Base-by-base conservation (phyloP, 169 alveolate species). In the Babesia bigemina region DNA sequence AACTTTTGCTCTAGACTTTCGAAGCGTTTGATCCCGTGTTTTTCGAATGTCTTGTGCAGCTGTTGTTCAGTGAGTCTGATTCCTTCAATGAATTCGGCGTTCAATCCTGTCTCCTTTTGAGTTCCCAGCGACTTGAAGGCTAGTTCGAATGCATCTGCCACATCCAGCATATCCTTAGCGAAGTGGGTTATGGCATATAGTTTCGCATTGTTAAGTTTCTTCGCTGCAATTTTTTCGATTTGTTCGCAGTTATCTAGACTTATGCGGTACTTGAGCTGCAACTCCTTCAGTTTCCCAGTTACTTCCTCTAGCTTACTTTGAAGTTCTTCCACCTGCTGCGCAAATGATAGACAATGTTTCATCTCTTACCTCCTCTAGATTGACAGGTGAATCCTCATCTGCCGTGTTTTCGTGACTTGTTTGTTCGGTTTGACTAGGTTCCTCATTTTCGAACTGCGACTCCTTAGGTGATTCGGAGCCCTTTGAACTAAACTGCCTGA, bases 121-220 rank as follows among this genome's bases (percentile, higher is more conserved):
- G 70, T 88, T 19, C 53, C 81, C 12, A 49, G 58, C n/a, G 74
- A 29, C 66, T 86, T 81, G 70, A 79, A 78, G 8, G 97, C 98
- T 52, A 86, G 75, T 29, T 92, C 90, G 19, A 94, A 71, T 59
- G 93, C 87, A 70, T 94, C 98, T 6, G 96, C 96, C 36, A 94
- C 97, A 39, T 93, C 97, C 22, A 94, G 73, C 65, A 94, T 63
- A 26, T 92, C 94, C 93, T 93, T 94, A 21, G 98, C 97, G 69
- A 94, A 94, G 48, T 88, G 91, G 29, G 95, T 73, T 28, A 93
- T 93, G 21, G 96, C 94, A 79, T 91, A 94, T 21, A 91, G 85
- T 75, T 86, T 77, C 26, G 94, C 81, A 26, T 82, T 77, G 22
- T 91, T 93, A 42, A 93, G 77, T 84, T 93, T 94, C 42, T 73